Conservation (phyloP, 208 protist species). For the Leishmania tarentolae region DNA sequence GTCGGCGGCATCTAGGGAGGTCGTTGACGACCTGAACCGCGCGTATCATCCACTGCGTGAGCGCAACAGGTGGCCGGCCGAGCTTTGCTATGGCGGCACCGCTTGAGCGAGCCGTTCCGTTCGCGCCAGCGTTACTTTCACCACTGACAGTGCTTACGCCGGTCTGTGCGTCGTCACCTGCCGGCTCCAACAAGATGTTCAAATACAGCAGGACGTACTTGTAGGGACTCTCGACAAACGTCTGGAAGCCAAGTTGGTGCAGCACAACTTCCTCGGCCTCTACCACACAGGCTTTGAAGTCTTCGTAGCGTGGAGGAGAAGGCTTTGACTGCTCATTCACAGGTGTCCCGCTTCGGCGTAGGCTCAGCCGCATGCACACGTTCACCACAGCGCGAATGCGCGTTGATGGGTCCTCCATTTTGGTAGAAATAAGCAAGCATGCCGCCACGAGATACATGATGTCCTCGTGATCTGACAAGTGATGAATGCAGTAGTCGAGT, state of each 20-base stretch:
- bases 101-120: background rate
- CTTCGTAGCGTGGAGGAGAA: constrained; percentile 39
- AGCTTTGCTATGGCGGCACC: background rate
- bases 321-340: constrained; percentile 36
- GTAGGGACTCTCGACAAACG: constrained; percentile 77
- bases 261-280: constrained; percentile 76
- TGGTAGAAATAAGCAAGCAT: constrained; percentile 79
- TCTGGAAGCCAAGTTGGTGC: constrained; percentile 83
- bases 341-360: constrained; percentile 36
- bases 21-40: constrained; percentile 78
- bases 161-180: background rate
- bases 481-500: constrained; percentile 72
- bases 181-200: constrained; percentile 47
- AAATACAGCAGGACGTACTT: constrained; percentile 80
- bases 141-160: background rate
- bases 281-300: constrained; percentile 72
- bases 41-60: constrained; percentile 54
- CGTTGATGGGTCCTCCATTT: constrained; percentile 65
- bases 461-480: constrained; percentile 69
- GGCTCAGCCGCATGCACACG: constrained; percentile 61
- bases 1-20: constrained; percentile 49
- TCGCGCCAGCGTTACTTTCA: background rate
- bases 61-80: constrained; percentile 19
- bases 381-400: constrained; percentile 64
- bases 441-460: constrained; percentile 72